Conservation (phyloP, 2,329 filamentous ascomycete genomes). For the Exophiala xenobiotica region DNA sequence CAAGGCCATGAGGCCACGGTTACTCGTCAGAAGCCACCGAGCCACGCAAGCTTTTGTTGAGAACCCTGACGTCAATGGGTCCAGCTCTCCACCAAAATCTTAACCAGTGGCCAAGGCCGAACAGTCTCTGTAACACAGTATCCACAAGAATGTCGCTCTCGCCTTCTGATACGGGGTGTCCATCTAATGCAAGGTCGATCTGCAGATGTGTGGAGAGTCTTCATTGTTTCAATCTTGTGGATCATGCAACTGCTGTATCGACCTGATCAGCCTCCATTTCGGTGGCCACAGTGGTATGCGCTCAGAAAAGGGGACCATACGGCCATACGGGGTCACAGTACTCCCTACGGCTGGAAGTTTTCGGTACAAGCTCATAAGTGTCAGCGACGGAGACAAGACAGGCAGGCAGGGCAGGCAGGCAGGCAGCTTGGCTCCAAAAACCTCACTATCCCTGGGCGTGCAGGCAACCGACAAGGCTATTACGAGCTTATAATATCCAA, state of each 20-base stretch:
- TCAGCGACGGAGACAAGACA: too few relatives aligned
- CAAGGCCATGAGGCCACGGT: neutral
- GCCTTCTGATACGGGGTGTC: too few relatives aligned
- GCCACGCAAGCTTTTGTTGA: slow-evolving; percentile 7
- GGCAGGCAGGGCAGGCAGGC: too few relatives aligned
- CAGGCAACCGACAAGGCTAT: too few relatives aligned
- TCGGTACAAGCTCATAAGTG: too few relatives aligned
- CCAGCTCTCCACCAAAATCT: neutral
- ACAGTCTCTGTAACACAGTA: too few relatives aligned
- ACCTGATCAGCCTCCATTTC: neutral
- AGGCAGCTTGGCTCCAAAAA: too few relatives aligned
- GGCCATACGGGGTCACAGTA: too few relatives aligned
- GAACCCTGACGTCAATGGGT: slow-evolving; percentile 1
- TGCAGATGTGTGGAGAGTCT: neutral
- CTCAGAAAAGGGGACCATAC: neutral
- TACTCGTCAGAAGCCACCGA: neutral
- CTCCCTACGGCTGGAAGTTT: too few relatives aligned
- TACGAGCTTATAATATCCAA: too few relatives aligned
- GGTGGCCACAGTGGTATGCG: neutral
- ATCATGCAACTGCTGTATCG: neutral
- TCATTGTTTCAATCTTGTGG: neutral
- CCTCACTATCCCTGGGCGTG: too few relatives aligned
- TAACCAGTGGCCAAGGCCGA: neutral
- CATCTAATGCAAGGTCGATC: neutral
- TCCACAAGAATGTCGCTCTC: too few relatives aligned